Evolutionary conservation across 768 basidiomycete genomes (phyloP), one percentile per base, ranked within the genome.

Genomic region (Plicaturopsis crispa): DNA sequence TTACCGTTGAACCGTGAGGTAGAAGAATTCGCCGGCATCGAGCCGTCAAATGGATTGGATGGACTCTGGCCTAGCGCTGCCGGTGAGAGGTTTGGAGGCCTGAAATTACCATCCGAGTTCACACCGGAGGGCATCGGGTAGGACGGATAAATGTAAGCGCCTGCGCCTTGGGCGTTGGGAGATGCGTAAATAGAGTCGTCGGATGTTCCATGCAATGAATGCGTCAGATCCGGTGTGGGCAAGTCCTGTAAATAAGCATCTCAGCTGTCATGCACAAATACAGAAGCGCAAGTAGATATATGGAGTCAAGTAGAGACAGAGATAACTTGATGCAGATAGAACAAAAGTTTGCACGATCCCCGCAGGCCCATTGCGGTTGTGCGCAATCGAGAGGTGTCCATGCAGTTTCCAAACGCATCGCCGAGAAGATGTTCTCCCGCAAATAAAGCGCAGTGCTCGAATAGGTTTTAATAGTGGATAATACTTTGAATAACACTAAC

Each of bases 401-500:
- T 14, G 26, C 10, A 28, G 8, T n/a, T n/a, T n/a, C n/a, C n/a
- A n/a, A n/a, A 28, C 14, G 26, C 14, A 28, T 28, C 10, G 14
- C 26, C 26, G 26, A 8, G 8, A 8, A 14, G 14, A 14, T 28
- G 26, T 14, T 8, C 8, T 8, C 14, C 26, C 26, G 8, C 26
- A 28, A 14, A 28, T 28, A 14, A 8, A 8, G 26, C 26, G 26
- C 26, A 28, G 10, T 8, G 14, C 26, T 8, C 8, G 26, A 28
- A 28, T 8, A 28, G 8, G 8, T 28, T 8, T 28, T 28, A 28
- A 28, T 28, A 28, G 14, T 8, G 10, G 26, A 28, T 28, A 14
- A 8, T 28, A 28, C 26, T 28, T 28, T 8, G 14, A 61, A 61
- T 40, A 55, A 57, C 40, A 31, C 39, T 46, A 5, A 39, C 46